phyloP scores from a whole-genome alignment of 1,139 yeast genomes.

The Pichia sp. region DNA sequence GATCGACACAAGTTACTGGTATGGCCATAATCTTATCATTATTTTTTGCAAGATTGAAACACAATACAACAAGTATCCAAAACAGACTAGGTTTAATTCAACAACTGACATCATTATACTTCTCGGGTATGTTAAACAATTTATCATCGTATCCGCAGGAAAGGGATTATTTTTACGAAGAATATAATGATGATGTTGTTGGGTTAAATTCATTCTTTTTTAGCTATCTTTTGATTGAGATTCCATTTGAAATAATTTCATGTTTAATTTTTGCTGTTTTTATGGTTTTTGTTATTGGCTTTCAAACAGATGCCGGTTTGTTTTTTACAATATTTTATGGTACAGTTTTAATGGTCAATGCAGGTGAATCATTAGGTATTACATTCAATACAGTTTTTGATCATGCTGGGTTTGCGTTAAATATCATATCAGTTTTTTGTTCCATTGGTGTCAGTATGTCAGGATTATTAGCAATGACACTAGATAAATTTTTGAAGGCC shows the following conservation, averaged over 20 bases:
- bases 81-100: slow-evolving; percentile 73
- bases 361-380: slow-evolving; percentile 82
- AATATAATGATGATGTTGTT: slow-evolving; percentile 67
- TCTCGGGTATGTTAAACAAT: slow-evolving; percentile 74
- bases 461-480: slow-evolving; percentile 73
- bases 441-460: slow-evolving; percentile 76
- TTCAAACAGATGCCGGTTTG: slow-evolving; percentile 63
- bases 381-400: slow-evolving; percentile 66
- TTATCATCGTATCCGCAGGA: slow-evolving; percentile 70
- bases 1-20: slow-evolving; percentile 61
- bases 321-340: slow-evolving; percentile 60
- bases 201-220: slow-evolving; percentile 60
- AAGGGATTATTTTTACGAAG: slow-evolving; percentile 70
- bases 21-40: slow-evolving; percentile 62
- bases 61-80: slow-evolving; percentile 51
- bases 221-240: slow-evolving; percentile 59
- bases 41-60: slow-evolving; percentile 63
- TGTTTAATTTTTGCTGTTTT: slow-evolving; percentile 54
- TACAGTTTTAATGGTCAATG: slow-evolving; percentile 50
- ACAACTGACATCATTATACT: slow-evolving; percentile 65
- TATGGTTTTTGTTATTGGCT: slow-evolving; percentile 63
- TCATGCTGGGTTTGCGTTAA: slow-evolving; percentile 76
- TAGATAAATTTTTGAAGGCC: slow-evolving; percentile 64
- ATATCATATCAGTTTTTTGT: slow-evolving; percentile 55
- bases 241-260: slow-evolving; percentile 67